Evolutionary conservation across 176 grass and related monocot genomes (phyloP).

Genomic region (Triticum dicoccoides): DNA sequence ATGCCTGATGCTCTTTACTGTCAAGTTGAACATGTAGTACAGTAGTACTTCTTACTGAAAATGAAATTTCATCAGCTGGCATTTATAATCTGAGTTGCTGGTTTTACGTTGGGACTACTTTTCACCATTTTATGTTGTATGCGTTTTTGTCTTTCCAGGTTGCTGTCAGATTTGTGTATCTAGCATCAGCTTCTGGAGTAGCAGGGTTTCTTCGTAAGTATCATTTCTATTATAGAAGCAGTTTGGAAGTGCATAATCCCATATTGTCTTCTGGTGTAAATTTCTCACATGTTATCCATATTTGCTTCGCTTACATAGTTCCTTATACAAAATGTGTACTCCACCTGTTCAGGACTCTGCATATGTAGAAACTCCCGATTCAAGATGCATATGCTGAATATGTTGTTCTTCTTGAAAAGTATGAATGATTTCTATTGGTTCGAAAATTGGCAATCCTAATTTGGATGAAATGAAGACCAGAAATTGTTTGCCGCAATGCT

Average conservation of each 20-base stretch:
- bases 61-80: background rate
- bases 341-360: background rate
- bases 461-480: background rate
- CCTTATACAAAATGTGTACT: background rate
- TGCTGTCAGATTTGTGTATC: constrained; percentile 58
- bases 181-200: constrained; percentile 44
- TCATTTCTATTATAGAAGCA: background rate
- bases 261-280: background rate
- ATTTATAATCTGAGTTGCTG: background rate
- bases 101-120: background rate
- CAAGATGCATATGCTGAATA: background rate
- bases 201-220: constrained; percentile 70
- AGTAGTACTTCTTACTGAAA: background rate
- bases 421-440: background rate
- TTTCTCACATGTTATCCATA: background rate
- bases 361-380: background rate
- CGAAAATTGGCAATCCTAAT: background rate
- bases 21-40: background rate
- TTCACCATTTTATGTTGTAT: background rate
- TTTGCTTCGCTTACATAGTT: background rate
- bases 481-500: background rate
- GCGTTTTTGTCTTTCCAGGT: constrained; percentile 36
- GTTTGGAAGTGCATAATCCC: background rate
- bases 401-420: background rate
- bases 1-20: background rate